Evolutionary conservation across 1,139 yeast genomes (phyloP).

Genomic region (Candida albicans): DNA sequence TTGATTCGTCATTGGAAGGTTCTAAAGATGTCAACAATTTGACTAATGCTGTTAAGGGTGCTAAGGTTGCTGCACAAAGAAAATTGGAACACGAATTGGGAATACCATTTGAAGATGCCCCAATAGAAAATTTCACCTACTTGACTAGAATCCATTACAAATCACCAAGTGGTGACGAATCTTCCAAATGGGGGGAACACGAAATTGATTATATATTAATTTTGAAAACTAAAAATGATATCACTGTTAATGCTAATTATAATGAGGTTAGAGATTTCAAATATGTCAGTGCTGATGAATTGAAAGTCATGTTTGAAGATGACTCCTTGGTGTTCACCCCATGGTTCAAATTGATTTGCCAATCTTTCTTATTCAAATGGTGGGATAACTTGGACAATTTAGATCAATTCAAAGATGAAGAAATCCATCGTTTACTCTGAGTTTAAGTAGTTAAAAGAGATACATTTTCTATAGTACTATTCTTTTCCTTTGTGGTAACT

Average conservation of each 20-base stretch:
- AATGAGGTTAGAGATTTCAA: constrained; percentile 84
- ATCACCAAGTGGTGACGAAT: constrained; percentile 68
- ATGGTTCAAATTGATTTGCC: constrained; percentile 96
- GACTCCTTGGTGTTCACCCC: constrained; percentile 75
- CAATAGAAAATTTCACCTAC: constrained; percentile 70
- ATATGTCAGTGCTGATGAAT: constrained; percentile 68
- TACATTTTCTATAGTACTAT: not conserved
- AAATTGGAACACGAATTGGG: constrained; percentile 93
- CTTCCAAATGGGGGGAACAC: constrained; percentile 95
- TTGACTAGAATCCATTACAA: constrained; percentile 93
- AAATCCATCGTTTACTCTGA: constrained; percentile 41
- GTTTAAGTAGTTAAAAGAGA: not conserved
- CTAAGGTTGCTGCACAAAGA: constrained; percentile 84
- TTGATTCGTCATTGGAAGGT: constrained; percentile 21
- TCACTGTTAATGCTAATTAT: constrained; percentile 52
- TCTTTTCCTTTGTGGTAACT: not conserved
- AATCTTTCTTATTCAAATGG: constrained; percentile 88
- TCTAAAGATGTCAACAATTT: constrained; percentile 43
- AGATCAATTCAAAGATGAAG: constrained; percentile 44
- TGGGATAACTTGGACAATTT: constrained; percentile 74
- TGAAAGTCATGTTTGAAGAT: constrained; percentile 76
- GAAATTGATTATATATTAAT: constrained; percentile 94
- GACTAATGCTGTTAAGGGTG: constrained; percentile 66
- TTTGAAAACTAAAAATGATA: constrained; percentile 59
- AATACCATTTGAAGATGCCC: constrained; percentile 61